A percentile compares a stretch with the other conserved stretches of the same genome.
Conservation (phyloP, 148 eudicot genomes). For the Dysphania ambrosioides region DNA sequence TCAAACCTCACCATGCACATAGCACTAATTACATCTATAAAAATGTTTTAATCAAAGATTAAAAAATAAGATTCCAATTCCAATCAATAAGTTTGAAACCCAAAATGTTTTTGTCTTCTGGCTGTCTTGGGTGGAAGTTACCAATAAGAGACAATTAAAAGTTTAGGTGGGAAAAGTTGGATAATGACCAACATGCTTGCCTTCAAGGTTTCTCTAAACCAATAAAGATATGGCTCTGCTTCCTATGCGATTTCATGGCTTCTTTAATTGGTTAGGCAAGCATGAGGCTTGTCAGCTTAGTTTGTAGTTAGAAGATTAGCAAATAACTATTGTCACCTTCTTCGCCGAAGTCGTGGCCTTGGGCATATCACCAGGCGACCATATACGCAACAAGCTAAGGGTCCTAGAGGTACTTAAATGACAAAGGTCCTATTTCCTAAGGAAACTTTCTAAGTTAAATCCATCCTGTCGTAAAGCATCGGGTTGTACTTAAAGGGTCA, state of each 20-base stretch:
- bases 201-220: conserved; percentile 13
- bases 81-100: conserved; percentile 2
- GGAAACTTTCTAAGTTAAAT: too few species aligned
- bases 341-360: too few species aligned
- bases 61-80: neutral
- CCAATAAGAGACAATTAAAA: neutral
- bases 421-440: too few species aligned
- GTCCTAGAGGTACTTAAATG: too few species aligned
- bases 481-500: too few species aligned
- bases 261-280: neutral
- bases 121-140: neutral
- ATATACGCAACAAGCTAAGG: too few species aligned
- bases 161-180: neutral
- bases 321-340: too few species aligned
- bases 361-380: too few species aligned
- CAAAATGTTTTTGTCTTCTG: conserved; percentile 15
- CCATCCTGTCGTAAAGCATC: too few species aligned
- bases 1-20: neutral
- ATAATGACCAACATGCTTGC: conserved; percentile 19
- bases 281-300: neutral
- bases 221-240: conserved; percentile 9
- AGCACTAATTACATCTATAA: neutral
- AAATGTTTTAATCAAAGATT: conserved; percentile 1
- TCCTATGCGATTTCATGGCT: neutral
- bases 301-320: conserved; percentile 1